Percentiles rank a stretch among this genome's conserved stretches.
Evolutionary conservation across 306 rosid genomes (phyloP).

Genomic region (Hippophae gyantsensis): DNA sequence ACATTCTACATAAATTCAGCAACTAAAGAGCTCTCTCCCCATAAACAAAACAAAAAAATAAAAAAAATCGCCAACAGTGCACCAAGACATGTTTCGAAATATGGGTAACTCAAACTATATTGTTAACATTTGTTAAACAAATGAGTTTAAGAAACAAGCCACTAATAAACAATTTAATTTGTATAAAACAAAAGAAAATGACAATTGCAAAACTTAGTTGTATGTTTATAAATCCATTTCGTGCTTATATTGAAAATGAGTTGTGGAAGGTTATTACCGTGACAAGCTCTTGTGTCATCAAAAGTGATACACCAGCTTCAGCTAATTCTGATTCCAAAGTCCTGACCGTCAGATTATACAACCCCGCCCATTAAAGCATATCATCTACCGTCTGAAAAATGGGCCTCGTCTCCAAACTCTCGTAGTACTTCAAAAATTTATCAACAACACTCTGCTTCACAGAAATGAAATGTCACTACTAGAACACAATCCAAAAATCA

Average conservation of each 20-base stretch:
- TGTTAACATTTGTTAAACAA: too few relatives aligned
- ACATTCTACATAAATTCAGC: too few relatives aligned
- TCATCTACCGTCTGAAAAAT: constrained; percentile 71
- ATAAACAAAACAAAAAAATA: too few relatives aligned
- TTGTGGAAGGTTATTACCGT: constrained; percentile 42
- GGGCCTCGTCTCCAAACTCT: constrained; percentile 49
- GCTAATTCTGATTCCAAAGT: constrained; percentile 49
- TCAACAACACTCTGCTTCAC: constrained; percentile 38
- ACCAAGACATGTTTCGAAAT: too few relatives aligned
- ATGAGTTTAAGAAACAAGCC: too few relatives aligned
- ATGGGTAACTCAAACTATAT: too few relatives aligned
- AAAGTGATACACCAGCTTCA: constrained; percentile 57
- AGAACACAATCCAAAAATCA: background rate
- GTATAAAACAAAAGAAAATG: too few relatives aligned
- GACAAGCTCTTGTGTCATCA: constrained; percentile 71
- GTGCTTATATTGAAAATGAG: background rate
- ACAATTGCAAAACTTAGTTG: too few relatives aligned
- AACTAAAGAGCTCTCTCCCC: too few relatives aligned
- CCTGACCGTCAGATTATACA: constrained; percentile 63
- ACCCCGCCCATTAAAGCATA: constrained; percentile 84
- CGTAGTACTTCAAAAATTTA: constrained; percentile 56
- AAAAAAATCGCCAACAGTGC: too few relatives aligned
- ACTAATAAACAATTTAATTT: too few relatives aligned
- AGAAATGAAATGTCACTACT: background rate
- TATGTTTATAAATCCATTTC: too few relatives aligned